Evolutionary conservation across 108 stramenopile species (phyloP).

Genomic region (Nitzschia inconspicua): DNA sequence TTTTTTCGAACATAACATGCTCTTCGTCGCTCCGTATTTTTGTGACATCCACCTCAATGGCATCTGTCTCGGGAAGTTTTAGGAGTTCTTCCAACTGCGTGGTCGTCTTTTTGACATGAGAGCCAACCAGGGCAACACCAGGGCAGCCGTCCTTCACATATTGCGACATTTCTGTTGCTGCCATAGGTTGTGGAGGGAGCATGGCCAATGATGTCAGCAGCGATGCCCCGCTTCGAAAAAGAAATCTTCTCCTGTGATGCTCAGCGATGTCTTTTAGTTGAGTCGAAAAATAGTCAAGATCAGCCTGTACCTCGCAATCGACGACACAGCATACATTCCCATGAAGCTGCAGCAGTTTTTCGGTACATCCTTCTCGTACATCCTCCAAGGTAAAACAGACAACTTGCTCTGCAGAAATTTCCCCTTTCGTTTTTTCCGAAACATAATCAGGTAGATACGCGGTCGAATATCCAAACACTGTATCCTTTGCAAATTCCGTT

Average conservation of each 20-base stretch:
- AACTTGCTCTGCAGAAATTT: slow-evolving; percentile 2
- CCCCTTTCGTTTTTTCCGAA: slow-evolving; percentile 35
- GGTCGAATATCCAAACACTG: slow-evolving; percentile 45
- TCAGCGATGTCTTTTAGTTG: slow-evolving; percentile 7
- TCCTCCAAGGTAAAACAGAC: slow-evolving; percentile 3
- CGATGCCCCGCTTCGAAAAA: slow-evolving; percentile 31
- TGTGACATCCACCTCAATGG: slow-evolving; percentile 25
- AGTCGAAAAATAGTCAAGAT: slow-evolving; percentile 24
- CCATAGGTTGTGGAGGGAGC: slow-evolving; percentile 37
- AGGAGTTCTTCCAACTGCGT: slow-evolving; percentile 36
- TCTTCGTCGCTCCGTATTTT: not conserved
- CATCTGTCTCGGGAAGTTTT: not conserved
- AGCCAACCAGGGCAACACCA: slow-evolving; percentile 38
- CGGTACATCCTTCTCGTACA: slow-evolving; percentile 15
- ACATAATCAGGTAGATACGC: slow-evolving; percentile 47
- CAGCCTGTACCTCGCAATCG: slow-evolving; percentile 38
- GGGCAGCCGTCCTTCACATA: slow-evolving; percentile 9
- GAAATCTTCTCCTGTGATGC: slow-evolving; percentile 4
- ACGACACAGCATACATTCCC: slow-evolving; percentile 30
- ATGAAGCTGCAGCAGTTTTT: not conserved
- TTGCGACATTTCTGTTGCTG: slow-evolving; percentile 6
- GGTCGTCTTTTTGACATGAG: slow-evolving; percentile 47
- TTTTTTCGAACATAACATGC: slow-evolving; percentile 1
- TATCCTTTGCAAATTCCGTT: slow-evolving; percentile 48
- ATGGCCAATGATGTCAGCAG: slow-evolving; percentile 35